phyloP scores from a whole-genome alignment of 2,329 filamentous ascomycete species.

The Nothopassalora personata region DNA sequence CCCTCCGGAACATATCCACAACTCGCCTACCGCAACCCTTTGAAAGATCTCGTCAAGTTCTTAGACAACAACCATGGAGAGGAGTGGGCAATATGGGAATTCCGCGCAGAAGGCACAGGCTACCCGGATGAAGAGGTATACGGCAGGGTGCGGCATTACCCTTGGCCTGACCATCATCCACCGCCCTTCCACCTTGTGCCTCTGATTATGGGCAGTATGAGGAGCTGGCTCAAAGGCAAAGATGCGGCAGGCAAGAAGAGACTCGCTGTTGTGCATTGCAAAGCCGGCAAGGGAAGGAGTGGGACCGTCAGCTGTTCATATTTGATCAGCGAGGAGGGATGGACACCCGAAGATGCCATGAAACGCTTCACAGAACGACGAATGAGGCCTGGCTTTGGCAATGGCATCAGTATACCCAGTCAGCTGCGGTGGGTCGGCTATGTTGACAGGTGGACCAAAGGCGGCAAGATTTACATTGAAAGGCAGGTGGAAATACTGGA shows the following conservation, averaged over 20 bases:
- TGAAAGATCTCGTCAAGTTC: slow-evolving; percentile 79
- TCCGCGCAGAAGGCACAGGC: slow-evolving; percentile 90
- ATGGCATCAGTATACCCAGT: slow-evolving; percentile 87
- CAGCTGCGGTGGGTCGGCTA: slow-evolving; percentile 85
- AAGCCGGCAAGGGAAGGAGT: slow-evolving; percentile 90
- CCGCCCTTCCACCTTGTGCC: slow-evolving; percentile 87
- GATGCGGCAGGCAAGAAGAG: slow-evolving; percentile 44
- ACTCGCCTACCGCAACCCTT: slow-evolving; percentile 87
- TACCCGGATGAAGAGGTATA: slow-evolving; percentile 91
- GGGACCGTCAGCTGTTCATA: slow-evolving; percentile 86
- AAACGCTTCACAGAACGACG: slow-evolving; percentile 70
- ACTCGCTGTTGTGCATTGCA: slow-evolving; percentile 91
- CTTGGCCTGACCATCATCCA: slow-evolving; percentile 95
- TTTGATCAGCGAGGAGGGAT: slow-evolving; percentile 78
- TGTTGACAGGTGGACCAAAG: slow-evolving; percentile 76
- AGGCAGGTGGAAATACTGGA: slow-evolving; percentile 78
- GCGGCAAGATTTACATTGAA: slow-evolving; percentile 67
- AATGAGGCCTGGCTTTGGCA: slow-evolving; percentile 84
- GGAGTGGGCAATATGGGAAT: slow-evolving; percentile 96
- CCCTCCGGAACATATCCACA: slow-evolving; percentile 86
- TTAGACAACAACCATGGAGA: slow-evolving; percentile 77
- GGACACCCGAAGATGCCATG: slow-evolving; percentile 59
- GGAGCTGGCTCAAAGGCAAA: slow-evolving; percentile 68
- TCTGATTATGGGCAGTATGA: slow-evolving; percentile 85
- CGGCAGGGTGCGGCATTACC: slow-evolving; percentile 79